Base-by-base conservation (phyloP, 2,329 filamentous ascomycete species). In the Ophiostoma angusticollis region DNA sequence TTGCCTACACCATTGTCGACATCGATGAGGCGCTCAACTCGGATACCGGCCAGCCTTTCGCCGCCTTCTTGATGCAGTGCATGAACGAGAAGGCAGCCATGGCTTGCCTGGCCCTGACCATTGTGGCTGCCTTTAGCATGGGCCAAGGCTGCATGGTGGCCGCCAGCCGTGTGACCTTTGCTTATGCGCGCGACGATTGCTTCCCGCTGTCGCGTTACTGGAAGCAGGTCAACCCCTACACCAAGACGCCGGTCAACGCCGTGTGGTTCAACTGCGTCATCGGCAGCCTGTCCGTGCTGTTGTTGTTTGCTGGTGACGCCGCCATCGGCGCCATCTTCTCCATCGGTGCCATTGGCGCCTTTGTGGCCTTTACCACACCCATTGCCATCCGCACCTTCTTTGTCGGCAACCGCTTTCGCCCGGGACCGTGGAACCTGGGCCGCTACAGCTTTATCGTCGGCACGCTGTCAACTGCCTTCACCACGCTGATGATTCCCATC, bases 131-230 rank as follows among this genome's bases (percentile, higher is more conserved):
- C 2, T 83, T 82, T 52, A 73, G 69, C 29, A 82, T 83, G 74
- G 79, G 79, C 6, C 78, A 83, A 54, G 79, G 77, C 2, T 80
- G 77, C 53, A 82, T 81, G 74, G 71, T 84, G 11, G 62, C 64
- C 9, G 65, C 64, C 6, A 78, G 72, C 17, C 68, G 80, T 34
- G 78, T 82, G 31, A 80, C 77, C 1, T 84, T 80, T 50, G 79
- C 78, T 13, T 84, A 84, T 56, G 78, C 79, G 14, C 74, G 80
- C 24, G 79, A 84, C 50, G 78, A 74, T 49, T 80, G 75, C 52
- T 80, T 84, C 51, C 78, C 78, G 0, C 51, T 72, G 6, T 76
- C 71, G 5, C 57, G 57, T 0, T 64, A 67, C 49, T 77, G 75
- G 63, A 74, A 72, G 49, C 52, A 59, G 18, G 76, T 83, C 36